phyloP scores from a whole-genome alignment of 805 yeast species.

The Cyberlindnera nakhonratchasimensis region DNA sequence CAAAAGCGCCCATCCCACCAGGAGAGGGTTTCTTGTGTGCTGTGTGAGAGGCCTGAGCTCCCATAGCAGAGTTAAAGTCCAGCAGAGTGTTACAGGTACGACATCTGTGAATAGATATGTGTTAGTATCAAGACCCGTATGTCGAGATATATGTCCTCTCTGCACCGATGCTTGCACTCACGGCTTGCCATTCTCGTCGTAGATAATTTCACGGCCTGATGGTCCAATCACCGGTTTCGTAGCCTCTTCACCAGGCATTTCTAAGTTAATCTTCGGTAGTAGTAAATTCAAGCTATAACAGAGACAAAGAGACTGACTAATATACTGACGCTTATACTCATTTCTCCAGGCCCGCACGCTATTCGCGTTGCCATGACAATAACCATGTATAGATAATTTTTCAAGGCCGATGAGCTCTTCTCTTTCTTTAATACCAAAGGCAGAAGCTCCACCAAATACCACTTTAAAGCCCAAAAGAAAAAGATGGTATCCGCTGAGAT shows the following conservation, averaged over 20 bases:
- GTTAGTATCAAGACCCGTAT: conserved; percentile 1
- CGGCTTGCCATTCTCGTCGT: conserved; percentile 94
- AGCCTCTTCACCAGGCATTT: conserved; percentile 4
- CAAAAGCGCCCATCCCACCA: conserved; percentile 11
- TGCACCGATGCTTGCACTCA: conserved; percentile 38
- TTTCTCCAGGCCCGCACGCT: background rate
- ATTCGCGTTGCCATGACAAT: background rate
- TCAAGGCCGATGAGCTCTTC: conserved; percentile 6
- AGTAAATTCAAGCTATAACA: background rate
- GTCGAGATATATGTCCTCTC: background rate
- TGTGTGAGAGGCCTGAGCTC: conserved; percentile 7
- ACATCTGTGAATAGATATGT: conserved; percentile 38
- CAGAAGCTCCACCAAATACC: too few species aligned
- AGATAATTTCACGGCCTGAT: conserved; percentile 63
- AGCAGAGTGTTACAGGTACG: conserved; percentile 81
- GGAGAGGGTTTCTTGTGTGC: conserved; percentile 1
- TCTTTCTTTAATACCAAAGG: background rate
- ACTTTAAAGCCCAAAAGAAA: background rate
- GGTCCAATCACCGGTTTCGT: conserved; percentile 47
- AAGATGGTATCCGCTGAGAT: conserved; percentile 23
- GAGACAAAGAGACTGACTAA: background rate
- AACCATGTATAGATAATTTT: background rate
- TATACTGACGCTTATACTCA: background rate
- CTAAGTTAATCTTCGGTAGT: background rate
- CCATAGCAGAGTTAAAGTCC: conserved; percentile 69